phyloP scores from a whole-genome alignment of 2,329 filamentous ascomycete species.

The Aureobasidium leucospermi region DNA sequence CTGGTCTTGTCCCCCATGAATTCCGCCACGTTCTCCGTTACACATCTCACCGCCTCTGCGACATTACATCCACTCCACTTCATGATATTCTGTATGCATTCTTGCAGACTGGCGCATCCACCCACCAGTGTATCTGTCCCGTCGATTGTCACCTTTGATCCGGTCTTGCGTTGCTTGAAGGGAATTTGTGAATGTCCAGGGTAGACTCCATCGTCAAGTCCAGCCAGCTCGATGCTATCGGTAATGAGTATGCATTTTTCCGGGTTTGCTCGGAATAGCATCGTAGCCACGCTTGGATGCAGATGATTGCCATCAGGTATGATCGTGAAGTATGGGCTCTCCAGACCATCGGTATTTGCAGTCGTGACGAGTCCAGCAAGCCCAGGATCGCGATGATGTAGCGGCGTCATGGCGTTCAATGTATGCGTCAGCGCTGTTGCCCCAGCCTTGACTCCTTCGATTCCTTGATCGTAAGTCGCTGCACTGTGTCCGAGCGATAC shows the following conservation, averaged over 20 bases:
- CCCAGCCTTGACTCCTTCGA: constrained; percentile 39
- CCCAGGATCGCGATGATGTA: constrained; percentile 45
- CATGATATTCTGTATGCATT: constrained; percentile 44
- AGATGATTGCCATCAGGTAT: constrained; percentile 50
- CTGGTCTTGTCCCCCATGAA: constrained; percentile 42
- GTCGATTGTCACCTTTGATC: constrained; percentile 43
- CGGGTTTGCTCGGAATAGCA: constrained; percentile 43
- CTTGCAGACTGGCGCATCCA: constrained; percentile 44
- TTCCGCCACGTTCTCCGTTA: constrained; percentile 44
- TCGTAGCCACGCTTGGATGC: constrained; percentile 42
- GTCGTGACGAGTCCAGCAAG: constrained; percentile 38
- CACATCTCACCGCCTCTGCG: constrained; percentile 42
- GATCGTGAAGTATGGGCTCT: constrained; percentile 43
- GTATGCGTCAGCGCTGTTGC: constrained; percentile 48
- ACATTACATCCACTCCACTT: constrained; percentile 40
- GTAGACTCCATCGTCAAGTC: constrained; percentile 44
- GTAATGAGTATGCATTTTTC: constrained; percentile 45
- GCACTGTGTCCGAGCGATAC: constrained; percentile 46
- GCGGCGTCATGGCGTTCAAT: constrained; percentile 47
- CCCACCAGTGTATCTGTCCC: constrained; percentile 49
- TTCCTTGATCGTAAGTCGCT: constrained; percentile 41
- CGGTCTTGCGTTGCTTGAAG: constrained; percentile 41
- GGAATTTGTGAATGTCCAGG: constrained; percentile 47
- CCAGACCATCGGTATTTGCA: constrained; percentile 17
- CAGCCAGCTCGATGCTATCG: constrained; percentile 48